Conservation (phyloP, 192 early-diverging fungal genomes). For the Coemansia sp. region DNA sequence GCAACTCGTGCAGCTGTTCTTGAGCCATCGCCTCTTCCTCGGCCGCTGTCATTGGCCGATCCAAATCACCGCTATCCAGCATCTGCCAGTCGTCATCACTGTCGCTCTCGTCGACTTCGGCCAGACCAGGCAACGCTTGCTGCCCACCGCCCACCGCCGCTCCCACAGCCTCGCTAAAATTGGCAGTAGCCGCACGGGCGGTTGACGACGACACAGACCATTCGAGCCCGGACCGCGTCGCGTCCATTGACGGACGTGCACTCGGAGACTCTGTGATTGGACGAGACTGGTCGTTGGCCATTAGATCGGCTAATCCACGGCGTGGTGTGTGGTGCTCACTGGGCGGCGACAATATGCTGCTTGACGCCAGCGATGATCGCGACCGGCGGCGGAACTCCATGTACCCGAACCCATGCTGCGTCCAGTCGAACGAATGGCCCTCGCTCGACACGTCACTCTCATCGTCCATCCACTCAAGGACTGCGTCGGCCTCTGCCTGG, state of each 20-base stretch:
- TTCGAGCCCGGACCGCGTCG: not conserved
- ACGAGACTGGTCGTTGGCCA: not conserved
- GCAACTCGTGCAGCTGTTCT: slow-evolving; percentile 10
- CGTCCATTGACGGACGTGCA: not conserved
- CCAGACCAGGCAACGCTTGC: slow-evolving; percentile 3
- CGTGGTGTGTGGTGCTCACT: slow-evolving; percentile 1
- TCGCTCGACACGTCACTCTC: slow-evolving; percentile 13
- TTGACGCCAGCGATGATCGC: slow-evolving; percentile 15
- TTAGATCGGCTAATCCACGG: not conserved
- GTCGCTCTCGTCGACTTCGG: slow-evolving; percentile 11
- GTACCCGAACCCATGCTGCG: slow-evolving; percentile 46
- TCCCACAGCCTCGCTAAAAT: slow-evolving; percentile 21
- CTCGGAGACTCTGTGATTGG: not conserved
- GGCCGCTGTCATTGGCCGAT: not conserved
- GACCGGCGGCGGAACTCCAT: slow-evolving; percentile 50
- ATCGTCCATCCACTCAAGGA: slow-evolving; percentile 29
- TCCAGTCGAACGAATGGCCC: slow-evolving; percentile 44
- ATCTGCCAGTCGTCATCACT: slow-evolving; percentile 24
- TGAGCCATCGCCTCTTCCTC: slow-evolving; percentile 7
- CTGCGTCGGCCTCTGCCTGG: slow-evolving; percentile 18
- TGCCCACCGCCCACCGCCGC: not conserved
- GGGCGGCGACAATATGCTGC: slow-evolving; percentile 23
- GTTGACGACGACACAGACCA: slow-evolving; percentile 15
- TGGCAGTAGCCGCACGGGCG: slow-evolving; percentile 15
- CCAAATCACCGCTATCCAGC: slow-evolving; percentile 9